Conservation (phyloP, 1,284 basidiomycete genomes). For the Coniophora puteana region DNA sequence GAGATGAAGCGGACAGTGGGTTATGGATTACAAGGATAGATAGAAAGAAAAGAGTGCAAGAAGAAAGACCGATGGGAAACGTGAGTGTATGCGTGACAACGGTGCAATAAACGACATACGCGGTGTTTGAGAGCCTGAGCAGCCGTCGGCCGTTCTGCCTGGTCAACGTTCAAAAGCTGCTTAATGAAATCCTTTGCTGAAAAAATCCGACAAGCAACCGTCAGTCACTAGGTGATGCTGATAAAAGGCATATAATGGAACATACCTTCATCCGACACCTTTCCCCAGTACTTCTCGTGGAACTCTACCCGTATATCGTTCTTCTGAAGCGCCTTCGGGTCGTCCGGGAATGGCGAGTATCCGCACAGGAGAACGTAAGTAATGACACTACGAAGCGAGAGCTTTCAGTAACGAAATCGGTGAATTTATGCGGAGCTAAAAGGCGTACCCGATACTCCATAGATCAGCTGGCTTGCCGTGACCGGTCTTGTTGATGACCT, state of each 20-base stretch:
- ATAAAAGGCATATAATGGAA: not conserved
- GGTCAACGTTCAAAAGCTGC: slow-evolving; percentile 71
- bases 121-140: slow-evolving; percentile 65
- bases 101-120: slow-evolving; percentile 17
- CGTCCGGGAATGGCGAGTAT: slow-evolving; percentile 90
- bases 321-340: slow-evolving; percentile 80
- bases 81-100: not conserved
- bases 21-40: slow-evolving; percentile 1
- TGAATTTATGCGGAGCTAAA: not conserved
- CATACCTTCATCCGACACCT: slow-evolving; percentile 71
- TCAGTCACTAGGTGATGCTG: not conserved
- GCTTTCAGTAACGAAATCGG: not conserved
- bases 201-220: not conserved
- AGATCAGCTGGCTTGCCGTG: slow-evolving; percentile 93
- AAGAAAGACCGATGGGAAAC: slow-evolving; percentile 5
- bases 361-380: slow-evolving; percentile 92
- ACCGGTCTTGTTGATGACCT: slow-evolving; percentile 80
- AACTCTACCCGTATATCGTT: slow-evolving; percentile 83
- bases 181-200: slow-evolving; percentile 86
- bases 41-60: slow-evolving; percentile 1
- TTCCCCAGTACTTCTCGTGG: slow-evolving; percentile 93
- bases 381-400: slow-evolving; percentile 69
- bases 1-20: slow-evolving; percentile 4
- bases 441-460: slow-evolving; percentile 86
- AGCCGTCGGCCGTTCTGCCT: slow-evolving; percentile 70